Conservation (phyloP, 2,329 filamentous ascomycete genomes). For the Fusarium coffeatum region DNA sequence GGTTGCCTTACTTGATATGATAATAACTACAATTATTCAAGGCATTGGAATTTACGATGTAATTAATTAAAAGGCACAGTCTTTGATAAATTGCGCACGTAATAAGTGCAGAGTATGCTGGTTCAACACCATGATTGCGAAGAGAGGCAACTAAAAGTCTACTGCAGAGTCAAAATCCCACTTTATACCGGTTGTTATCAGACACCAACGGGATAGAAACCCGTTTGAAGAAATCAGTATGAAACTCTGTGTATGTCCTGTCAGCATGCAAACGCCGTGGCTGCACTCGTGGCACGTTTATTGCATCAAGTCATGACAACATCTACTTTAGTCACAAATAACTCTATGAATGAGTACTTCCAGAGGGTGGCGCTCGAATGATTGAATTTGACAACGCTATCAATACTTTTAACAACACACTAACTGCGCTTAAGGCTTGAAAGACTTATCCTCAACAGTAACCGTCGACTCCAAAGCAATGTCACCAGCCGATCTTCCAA, state of each 20-base stretch:
- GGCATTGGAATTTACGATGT: background rate
- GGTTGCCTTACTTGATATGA: background rate
- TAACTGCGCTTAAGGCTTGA: conserved; percentile 22
- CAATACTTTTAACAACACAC: background rate
- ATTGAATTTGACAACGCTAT: conserved; percentile 16
- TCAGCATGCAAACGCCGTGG: too few relatives aligned
- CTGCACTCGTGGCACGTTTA: background rate
- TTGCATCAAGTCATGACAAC: background rate
- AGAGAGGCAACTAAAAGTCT: fast-evolving
- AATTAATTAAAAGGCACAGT: background rate
- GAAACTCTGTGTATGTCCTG: background rate
- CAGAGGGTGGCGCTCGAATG: too few relatives aligned
- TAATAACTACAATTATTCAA: background rate
- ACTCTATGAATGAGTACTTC: background rate
- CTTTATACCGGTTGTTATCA: background rate
- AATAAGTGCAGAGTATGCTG: too few relatives aligned
- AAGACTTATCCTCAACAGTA: conserved; percentile 36
- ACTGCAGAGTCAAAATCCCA: fast-evolving
- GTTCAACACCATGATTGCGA: background rate
- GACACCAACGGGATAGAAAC: background rate
- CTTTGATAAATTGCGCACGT: background rate
- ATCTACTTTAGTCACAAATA: background rate
- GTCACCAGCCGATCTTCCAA: conserved; percentile 44
- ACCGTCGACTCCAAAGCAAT: conserved; percentile 41
- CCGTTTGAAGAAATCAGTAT: fast-evolving